Evolutionary conservation across 108 stramenopile species (phyloP), one percentile per base, ranked within the genome.

Genomic region (Seminavis robusta): DNA sequence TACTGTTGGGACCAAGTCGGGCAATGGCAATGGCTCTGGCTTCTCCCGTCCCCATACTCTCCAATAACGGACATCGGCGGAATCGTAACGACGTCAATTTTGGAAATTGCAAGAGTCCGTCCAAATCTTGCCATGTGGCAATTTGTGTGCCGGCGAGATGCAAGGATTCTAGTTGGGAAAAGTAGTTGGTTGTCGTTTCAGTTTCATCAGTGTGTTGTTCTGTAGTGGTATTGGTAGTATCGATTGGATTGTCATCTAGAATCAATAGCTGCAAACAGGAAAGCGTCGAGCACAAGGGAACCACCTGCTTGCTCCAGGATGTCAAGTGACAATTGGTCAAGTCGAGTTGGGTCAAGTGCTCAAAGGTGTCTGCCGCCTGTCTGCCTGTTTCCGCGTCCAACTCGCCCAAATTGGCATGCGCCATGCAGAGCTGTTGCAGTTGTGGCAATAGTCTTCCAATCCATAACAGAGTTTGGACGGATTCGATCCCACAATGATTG

Each of bases 381-480:
- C 34, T 16, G 5, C 17, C 47, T n/a, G 39, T 20, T 25, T 45
- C 48, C 40, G 20, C 51, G 30, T 49, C 33, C 28, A 90, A 52
- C 71, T 87, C 89, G 23, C 79, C 75, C 10, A 94, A 41, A 37
- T 80, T 48, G 21, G 67, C 70, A 50, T 75, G 54, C 6, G 93
- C 89, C 6, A 89, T 56, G 52, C 83, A 95, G 25, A 95, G 63
- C 52, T 87, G 82, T 58, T 86, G 64, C 36, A 95, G 37, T 39
- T 79, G 62, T 1, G 94, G 94, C 61, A 92, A 75, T 11, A 80
- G 44, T 25, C 56, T 36, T 11, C 55, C 79, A 8, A 95, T 53
- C 6, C 59, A 45, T 31, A 47, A 43, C 15, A 84, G 13, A 7
- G 88, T 84, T 53, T 40, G n/a, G 49, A 84, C 78, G 21, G 74